Base-by-base conservation (phyloP, 345 rosid genomes). In the Salix dunnii region DNA sequence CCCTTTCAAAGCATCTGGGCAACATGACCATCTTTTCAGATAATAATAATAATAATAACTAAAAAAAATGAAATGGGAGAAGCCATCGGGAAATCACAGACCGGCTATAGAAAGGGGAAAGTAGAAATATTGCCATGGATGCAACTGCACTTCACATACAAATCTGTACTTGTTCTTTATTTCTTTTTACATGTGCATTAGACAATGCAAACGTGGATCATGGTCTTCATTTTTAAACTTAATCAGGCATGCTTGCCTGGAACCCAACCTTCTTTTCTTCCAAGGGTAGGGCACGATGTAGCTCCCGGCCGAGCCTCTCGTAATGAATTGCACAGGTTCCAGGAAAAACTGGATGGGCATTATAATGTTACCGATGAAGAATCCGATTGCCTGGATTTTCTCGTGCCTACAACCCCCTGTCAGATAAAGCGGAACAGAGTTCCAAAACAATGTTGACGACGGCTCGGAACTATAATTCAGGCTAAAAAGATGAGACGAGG, bases 161-260 rank as follows among this genome's bases (percentile, higher is more conserved):
- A 68, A 4, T 69, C 42, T 9, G 18, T 27, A 25, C 36, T 71
- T 60, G 23, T 23, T 43, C 21, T 76, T 51, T 62, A 51, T 35
- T 72, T 18, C 2, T 48, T 36, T 10, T 25, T 25, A 64, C 49
- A 67, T 48, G 71, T 67, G 55, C 63, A 61, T 61, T 70, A 23
- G 64, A 71, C 80, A 77, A 25, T 71, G 71, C 30, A 71, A 77
- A 35, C 33, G 51, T 28, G 67, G 40, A 68, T 67, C 36, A 12
- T 35, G 33, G 8, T 13, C 14, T 23, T 7, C 67, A 23, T 20
- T 48, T 64, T n/a, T 31, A 62, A 10, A 40, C 55, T 42, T 21
- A 20, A 67, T 42, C 40, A 20, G 80, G 72, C 80, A 77, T 28
- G 30, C 67, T 72, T 51, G 51, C 20, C 38, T 8, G 43, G 43